Evolutionary conservation across 2,329 filamentous ascomycete genomes (phyloP), one percentile per base, ranked within the genome.

Genomic region (Colletotrichum gigasporum): DNA sequence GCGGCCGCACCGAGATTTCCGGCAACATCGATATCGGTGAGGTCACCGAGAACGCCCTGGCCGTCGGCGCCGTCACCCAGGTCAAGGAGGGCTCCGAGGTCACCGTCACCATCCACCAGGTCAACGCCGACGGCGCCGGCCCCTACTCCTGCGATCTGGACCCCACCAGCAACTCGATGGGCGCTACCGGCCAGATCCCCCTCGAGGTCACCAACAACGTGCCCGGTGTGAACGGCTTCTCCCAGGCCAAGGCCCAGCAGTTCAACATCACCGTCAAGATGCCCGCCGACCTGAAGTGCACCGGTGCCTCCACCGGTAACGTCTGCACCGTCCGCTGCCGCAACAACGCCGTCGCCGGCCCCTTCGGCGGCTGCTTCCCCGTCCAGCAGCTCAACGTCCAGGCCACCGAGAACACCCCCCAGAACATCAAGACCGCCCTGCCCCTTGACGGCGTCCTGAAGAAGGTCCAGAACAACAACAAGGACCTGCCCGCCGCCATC

Each of bases 1-100:
- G 89, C 71, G 89, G 89, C 44, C 83, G 88, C 65, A 91, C 88
- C 8, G 80, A 89, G 72, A 72, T 86, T 48, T 70, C 78, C 56
- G 89, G 89, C 45, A 86, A 84, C 77, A 90, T 91, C 71, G 85
- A 90, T 67, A 80, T 90, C 55, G 82, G 81, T 35, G 82, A 85
- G 72, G 82, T 82, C 68, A 86, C 83, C 1, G 83, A 87, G 73
- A 82, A 83, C 60, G 82, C 82, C 5, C 67, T 87, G 2, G 74
- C 80, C 5, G 80, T 79, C 4, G 67, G 69, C 1, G 70, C 76
- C 4, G 82, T 88, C 4, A 87, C 85, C 2, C 75, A 82, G 59
- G 85, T 87, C 55, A 71, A 79, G 66, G 68, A 76, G 2, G 85
- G 85, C 28, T 77, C 75, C 35, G 65, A 76, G 37, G 37, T 87